Conservation (phyloP, 2,329 filamentous ascomycete genomes). For the Pseudogymnoascus sp. region DNA sequence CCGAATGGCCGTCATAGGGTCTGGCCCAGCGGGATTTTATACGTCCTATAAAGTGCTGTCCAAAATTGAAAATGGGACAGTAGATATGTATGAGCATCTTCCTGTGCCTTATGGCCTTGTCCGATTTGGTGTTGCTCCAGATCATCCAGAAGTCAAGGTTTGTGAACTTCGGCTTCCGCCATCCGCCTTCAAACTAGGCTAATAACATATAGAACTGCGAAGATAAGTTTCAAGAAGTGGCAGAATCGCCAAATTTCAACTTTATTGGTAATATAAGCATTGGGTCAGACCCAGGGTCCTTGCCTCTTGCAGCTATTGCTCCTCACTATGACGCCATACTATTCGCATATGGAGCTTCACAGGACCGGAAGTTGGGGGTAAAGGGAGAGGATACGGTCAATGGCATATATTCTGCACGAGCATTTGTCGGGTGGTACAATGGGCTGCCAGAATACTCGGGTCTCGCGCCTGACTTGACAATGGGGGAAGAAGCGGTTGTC, state of each 20-base stretch:
- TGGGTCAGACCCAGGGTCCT: constrained; percentile 45
- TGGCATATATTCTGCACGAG: constrained; percentile 79
- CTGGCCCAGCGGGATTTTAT: constrained; percentile 94
- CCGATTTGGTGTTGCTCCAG: constrained; percentile 91
- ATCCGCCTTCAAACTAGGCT: constrained; percentile 10
- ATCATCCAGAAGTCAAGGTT: constrained; percentile 97
- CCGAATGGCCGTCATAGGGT: constrained; percentile 82
- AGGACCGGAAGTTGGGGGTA: constrained; percentile 71
- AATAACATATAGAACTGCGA: constrained; percentile 67
- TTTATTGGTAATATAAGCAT: constrained; percentile 87
- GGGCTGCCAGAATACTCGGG: constrained; percentile 75
- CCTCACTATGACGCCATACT: constrained; percentile 87
- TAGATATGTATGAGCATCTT: constrained; percentile 95
- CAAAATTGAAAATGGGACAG: constrained; percentile 60
- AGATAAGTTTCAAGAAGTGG: constrained; percentile 87
- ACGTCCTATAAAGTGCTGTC: constrained; percentile 79
- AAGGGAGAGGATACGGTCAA: constrained; percentile 66
- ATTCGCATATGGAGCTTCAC: constrained; percentile 85
- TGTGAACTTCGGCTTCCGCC: constrained; percentile 7
- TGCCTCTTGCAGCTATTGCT: constrained; percentile 63
- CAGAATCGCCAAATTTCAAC: constrained; percentile 71
- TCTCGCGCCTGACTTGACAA: constrained; percentile 64
- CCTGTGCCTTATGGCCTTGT: constrained; percentile 91
- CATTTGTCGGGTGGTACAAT: constrained; percentile 98
- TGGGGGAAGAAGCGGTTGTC: constrained; percentile 75